These are phyloP conservation scores for Goffeauzyma gilvescens DNA, from an alignment of 768 basidiomycete genomes.

Conservation along the genomic window DNA sequence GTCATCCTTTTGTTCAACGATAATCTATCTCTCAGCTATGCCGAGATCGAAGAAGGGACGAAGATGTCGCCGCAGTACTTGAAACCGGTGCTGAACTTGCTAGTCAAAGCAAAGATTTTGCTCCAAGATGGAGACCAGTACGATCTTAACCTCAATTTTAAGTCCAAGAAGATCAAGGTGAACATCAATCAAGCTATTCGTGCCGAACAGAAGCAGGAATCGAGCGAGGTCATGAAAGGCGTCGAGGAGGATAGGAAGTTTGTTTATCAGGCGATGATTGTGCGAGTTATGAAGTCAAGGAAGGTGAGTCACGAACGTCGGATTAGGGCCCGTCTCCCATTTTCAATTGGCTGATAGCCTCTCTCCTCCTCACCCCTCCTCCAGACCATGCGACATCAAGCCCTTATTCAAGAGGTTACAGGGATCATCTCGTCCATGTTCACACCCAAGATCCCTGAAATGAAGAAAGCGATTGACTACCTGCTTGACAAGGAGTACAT, in stretches of 20 bases:
- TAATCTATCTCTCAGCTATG: slow-evolving; percentile 62
- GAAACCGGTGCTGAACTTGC: slow-evolving; percentile 42
- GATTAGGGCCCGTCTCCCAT: background rate
- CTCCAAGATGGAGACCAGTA: slow-evolving; percentile 84
- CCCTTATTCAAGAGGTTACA: slow-evolving; percentile 32
- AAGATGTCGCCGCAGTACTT: slow-evolving; percentile 39
- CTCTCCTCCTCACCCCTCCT: background rate
- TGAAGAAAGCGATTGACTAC: slow-evolving; percentile 91
- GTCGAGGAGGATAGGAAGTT: slow-evolving; percentile 96
- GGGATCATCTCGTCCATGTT: slow-evolving; percentile 21
- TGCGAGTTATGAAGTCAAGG: slow-evolving; percentile 38
- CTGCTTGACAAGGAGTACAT: slow-evolving; percentile 94
- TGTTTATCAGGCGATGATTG: slow-evolving; percentile 83
- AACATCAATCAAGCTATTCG: slow-evolving; percentile 83
- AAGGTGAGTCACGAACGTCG: slow-evolving; percentile 22
- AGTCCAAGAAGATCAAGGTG: slow-evolving; percentile 81
- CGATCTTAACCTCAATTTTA: slow-evolving; percentile 80
- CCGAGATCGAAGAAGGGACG: slow-evolving; percentile 62
- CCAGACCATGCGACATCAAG: slow-evolving; percentile 31
- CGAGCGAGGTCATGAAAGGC: slow-evolving; percentile 70
- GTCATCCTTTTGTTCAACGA: slow-evolving; percentile 88
- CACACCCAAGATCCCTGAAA: slow-evolving; percentile 80
- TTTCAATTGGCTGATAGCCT: background rate
- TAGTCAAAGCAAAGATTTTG: slow-evolving; percentile 75
- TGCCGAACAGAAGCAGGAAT: slow-evolving; percentile 81